Evolutionary conservation across 2,329 filamentous ascomycete species (phyloP), one percentile per base, ranked within the genome.

Genomic region (Aureobasidium mangrovei): DNA sequence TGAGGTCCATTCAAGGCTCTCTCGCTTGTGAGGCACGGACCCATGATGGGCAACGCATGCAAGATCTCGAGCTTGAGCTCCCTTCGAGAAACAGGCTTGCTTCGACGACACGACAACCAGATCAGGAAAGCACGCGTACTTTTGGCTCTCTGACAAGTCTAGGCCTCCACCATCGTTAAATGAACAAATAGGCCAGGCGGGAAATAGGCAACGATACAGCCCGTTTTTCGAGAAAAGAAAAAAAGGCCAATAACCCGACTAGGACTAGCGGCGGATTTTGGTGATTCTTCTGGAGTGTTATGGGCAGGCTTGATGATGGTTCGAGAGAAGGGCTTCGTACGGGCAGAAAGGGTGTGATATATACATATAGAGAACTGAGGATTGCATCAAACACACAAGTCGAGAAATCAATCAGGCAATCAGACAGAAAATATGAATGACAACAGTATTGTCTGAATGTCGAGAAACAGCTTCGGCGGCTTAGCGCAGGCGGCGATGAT

Each of bases 51-150:
- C 41, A 18, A 24, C n/a, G 38, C 38, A 40, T 7, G 18, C 33
- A 3, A 32, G 47, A 52, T 52, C 47, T 52, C 12, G 39, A 52
- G 47, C 38, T 52, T 52, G 47, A 49, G 46, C 46, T 49, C 40
- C 46, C 29, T 29, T 29, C 24, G 26, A 32, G 28, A 36, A 40
- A 40, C 24, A 29, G 32, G 18, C 18, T 18, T 9, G 33, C 12
- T 40, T 42, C 26, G 35, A 39, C 27, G 46, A 12, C 32, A 31
- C n/a, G 6, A 47, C 4, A 18, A 38, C 33, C 18, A 18, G 18
- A 18, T 18, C 45, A 47, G 24, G 6, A 24, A 24, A 5, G 12
- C 7, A 2, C 12, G 18, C 12, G 18, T 18, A 39, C 7, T 39
- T 18, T n/a, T 29, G 32, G 38, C 33, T 26, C 24, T 46, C 43